Evolutionary conservation across 176 grass and related monocot genomes (phyloP), one percentile per base, ranked within the genome.

Genomic region (Phyllostachys edulis): DNA sequence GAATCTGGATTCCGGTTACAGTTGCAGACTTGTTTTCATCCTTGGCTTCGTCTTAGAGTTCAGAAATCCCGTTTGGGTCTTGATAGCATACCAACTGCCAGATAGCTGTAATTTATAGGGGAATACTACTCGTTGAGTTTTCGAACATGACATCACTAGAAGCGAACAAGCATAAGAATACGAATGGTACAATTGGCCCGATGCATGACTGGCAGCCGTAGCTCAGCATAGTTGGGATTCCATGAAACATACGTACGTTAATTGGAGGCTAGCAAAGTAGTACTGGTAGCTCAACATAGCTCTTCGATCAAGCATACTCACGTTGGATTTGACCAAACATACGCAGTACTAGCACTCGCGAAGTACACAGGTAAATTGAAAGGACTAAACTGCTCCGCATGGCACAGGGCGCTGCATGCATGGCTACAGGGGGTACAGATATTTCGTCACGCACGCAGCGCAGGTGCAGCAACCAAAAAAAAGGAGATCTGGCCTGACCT

Each of bases 401-500:
- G 66, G 71, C 69, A 7, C 46, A 50, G 14, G 23, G 46, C 47
- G 47, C 47, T 16, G 64, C 69, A 23, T 73, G 80, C 79, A 77
- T 82, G 81, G 76, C 81, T 84, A 80, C 87, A 84, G 49, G 21
- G 21, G 1, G 21, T 71, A 16, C 70, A 80, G 87, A 36, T 67
- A 9, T 57, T 65, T 79, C 87, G 87, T 84, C 81, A 84, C 81
- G 75, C 59, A 15, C 67, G 74, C 66, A 79, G 65, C 45, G 63
- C 86, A 41, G 63, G 82, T 45, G 80, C 77, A 56, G 72, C 59
- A 20, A 49, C 34, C 4, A 49, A 15, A 49, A 46, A 15, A 49
- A 49, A 0, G 12, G 3, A 13, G 12, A 26, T 20, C 13, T 12
- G 69, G 41, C 54, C 70, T 89, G 82, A 85, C 77, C 82, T 89